phyloP scores from a whole-genome alignment of 768 basidiomycete genomes.

The Clavulina sp. region DNA sequence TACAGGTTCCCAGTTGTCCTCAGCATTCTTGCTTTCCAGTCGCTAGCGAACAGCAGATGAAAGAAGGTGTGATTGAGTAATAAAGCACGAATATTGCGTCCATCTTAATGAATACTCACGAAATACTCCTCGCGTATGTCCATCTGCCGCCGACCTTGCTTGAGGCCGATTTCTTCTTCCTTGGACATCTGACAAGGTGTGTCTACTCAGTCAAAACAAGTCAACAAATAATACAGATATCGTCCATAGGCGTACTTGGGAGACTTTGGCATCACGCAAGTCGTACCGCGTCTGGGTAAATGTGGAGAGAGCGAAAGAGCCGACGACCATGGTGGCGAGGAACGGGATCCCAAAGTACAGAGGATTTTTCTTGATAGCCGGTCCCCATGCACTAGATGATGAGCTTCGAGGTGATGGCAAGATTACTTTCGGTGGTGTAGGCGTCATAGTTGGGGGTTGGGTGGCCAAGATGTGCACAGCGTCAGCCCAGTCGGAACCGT shows the following conservation, averaged over 20 bases:
- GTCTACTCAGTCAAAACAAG: neutral
- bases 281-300: conserved; percentile 90
- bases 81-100: conserved; percentile 8
- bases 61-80: neutral
- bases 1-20: conserved; percentile 70
- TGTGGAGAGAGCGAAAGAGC: conserved; percentile 64
- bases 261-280: conserved; percentile 61
- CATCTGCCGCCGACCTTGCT: conserved; percentile 56
- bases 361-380: conserved; percentile 28
- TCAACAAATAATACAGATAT: conserved; percentile 8
- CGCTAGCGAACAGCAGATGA: too few species aligned
- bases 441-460: too few species aligned
- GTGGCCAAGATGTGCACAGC: too few species aligned
- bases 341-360: conserved; percentile 76
- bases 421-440: too few species aligned
- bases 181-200: conserved; percentile 36
- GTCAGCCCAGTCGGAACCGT: too few species aligned
- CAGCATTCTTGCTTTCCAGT: conserved; percentile 29
- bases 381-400: neutral
- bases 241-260: conserved; percentile 29
- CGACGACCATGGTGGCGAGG: conserved; percentile 63
- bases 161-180: conserved; percentile 61
- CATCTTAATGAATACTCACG: conserved; percentile 38
- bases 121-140: conserved; percentile 95
- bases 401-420: too few species aligned